Percentiles rank a stretch among this genome's conserved stretches.
Conservation (phyloP, 805 yeast species). For the Kluyveromyces lactis region DNA sequence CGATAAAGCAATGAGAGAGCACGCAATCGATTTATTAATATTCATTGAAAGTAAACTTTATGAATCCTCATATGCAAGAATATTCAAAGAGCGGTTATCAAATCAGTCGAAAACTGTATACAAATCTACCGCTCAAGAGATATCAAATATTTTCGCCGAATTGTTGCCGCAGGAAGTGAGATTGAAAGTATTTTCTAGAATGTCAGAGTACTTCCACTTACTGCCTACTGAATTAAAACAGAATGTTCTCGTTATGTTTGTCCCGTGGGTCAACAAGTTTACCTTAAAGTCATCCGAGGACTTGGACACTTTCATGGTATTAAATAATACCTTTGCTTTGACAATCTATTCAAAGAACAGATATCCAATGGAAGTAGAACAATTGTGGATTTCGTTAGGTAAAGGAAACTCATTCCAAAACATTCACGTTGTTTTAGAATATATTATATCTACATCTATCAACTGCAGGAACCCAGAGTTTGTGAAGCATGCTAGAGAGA, state of each 20-base stretch:
- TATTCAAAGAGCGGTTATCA: constrained; percentile 61
- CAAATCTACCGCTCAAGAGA: constrained; percentile 74
- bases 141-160: constrained; percentile 66
- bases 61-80: constrained; percentile 44
- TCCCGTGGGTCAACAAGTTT: constrained; percentile 90
- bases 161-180: constrained; percentile 49
- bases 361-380: constrained; percentile 83
- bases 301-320: constrained; percentile 55
- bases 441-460: constrained; percentile 57
- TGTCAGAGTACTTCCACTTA: constrained; percentile 59
- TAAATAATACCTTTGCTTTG: constrained; percentile 74
- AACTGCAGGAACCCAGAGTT: constrained; percentile 62
- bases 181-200: constrained; percentile 60
- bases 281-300: constrained; percentile 46
- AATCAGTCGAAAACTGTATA: constrained; percentile 76
- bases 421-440: constrained; percentile 63
- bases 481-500: constrained; percentile 73
- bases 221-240: constrained; percentile 51
- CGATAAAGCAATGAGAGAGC: constrained; percentile 53
- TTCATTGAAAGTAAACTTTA: constrained; percentile 54
- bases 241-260: constrained; percentile 68
- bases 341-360: constrained; percentile 68
- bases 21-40: constrained; percentile 65
- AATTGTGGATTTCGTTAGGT: constrained; percentile 92
- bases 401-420: constrained; percentile 60